Percentiles rank a stretch among this genome's conserved stretches.
Evolutionary conservation across 345 rosid species (phyloP).

Genomic region (Cochlearia excelsa): DNA sequence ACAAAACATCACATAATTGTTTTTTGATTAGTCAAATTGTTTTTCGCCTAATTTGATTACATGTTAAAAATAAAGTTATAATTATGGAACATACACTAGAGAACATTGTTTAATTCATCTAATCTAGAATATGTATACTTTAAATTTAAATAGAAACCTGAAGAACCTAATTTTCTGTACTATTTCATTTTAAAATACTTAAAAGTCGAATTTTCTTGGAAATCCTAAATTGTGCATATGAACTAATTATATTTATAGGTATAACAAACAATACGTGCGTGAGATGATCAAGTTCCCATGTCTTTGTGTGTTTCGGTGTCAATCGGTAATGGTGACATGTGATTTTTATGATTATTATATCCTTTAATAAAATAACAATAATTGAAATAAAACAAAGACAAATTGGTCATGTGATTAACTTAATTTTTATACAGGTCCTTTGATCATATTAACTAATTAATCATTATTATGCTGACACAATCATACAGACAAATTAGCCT

Average conservation of each 20-base stretch:
- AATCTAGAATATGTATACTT: too few species aligned
- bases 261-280: conserved; percentile 11
- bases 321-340: conserved; percentile 32
- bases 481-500: conserved; percentile 36
- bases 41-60: too few species aligned
- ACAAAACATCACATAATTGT: too few species aligned
- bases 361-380: conserved; percentile 2
- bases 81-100: too few species aligned
- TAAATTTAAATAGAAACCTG: background rate
- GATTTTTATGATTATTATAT: conserved; percentile 25
- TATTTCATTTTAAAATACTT: background rate
- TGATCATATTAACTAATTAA: conserved; percentile 23
- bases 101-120: too few species aligned
- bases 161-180: background rate
- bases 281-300: conserved; percentile 34
- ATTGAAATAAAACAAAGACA: background rate
- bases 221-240: background rate
- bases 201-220: background rate
- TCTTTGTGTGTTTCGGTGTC: conserved; percentile 28
- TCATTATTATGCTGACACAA: conserved; percentile 33
- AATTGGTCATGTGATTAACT: conserved; percentile 24
- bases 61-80: too few species aligned
- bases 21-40: too few species aligned
- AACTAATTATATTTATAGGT: background rate
- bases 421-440: conserved; percentile 19